Evolutionary conservation across 768 basidiomycete genomes (phyloP).

Genomic region (Lactifluus echinatus): DNA sequence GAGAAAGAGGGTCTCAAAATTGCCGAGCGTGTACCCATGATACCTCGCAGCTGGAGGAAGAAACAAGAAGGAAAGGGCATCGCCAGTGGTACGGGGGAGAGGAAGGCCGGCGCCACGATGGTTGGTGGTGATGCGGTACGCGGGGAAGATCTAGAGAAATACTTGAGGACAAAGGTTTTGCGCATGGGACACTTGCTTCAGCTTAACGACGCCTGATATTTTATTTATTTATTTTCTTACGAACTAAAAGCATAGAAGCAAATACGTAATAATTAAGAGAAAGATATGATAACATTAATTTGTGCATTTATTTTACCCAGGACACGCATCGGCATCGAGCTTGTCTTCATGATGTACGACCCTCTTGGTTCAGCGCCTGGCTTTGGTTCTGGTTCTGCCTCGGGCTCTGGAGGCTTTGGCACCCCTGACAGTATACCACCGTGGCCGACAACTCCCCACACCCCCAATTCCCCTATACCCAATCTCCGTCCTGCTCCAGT

Average conservation of each 20-base stretch:
- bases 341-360: conserved; percentile 60
- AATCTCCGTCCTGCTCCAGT: conserved; percentile 57
- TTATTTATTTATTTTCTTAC: neutral
- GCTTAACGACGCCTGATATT: conserved; percentile 24
- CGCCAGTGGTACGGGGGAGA: conserved; percentile 29
- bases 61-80: conserved; percentile 25
- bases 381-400: conserved; percentile 29
- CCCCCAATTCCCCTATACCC: conserved; percentile 61
- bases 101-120: conserved; percentile 60
- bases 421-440: conserved; percentile 44
- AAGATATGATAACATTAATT: neutral
- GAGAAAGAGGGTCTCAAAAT: conserved; percentile 76
- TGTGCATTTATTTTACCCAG: neutral
- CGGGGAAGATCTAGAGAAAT: conserved; percentile 87
- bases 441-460: conserved; percentile 78
- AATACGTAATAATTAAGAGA: neutral
- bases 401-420: conserved; percentile 32
- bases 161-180: conserved; percentile 91
- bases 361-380: conserved; percentile 45
- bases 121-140: conserved; percentile 70
- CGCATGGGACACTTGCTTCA: conserved; percentile 94
- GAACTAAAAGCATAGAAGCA: neutral
- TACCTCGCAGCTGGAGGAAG: conserved; percentile 77
- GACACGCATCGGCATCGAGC: neutral
- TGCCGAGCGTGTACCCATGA: conserved; percentile 85